Base-by-base conservation (phyloP, 495 filamentous ascomycete genomes). In the Jackrogersella multiformis region DNA sequence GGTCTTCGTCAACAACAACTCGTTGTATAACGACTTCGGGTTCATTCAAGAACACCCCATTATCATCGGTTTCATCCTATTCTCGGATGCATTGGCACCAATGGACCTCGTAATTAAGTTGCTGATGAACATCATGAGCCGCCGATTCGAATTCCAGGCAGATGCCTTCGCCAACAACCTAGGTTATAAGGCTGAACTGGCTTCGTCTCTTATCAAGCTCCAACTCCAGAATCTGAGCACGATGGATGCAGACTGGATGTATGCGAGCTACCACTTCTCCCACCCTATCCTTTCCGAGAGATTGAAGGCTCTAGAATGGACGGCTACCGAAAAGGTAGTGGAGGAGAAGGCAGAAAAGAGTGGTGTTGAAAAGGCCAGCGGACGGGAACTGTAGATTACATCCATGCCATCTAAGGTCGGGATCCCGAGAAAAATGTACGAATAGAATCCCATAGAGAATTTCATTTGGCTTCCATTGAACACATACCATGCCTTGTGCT, bases 231-330 rank as follows among this genome's bases (percentile, higher is more conserved):
- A 99, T 73, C 84, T 99, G 58, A 94, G 92, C 80, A 96, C 91
- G 58, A 97, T 98, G 94, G 96, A 99, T 76, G 95, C 95, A 38
- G 96, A 99, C 77, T 96, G 90, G 90, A 85, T 97, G 81, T 99
- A 97, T 77, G 93, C 96, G 23, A 94, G 89, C 81, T 99, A 98
- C 81, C 92, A 98, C 80, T 97, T 94, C 85, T 97, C 93, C 6
- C 95, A 99, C 79, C 95, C 95, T 0, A 98, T 98, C 67, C 85
- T 99, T 56, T 89, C 93, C 6, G 96, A 99, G 84, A 86, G 95
- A 66, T 81, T 99, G 68, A 92, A 89, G 79, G 95, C 94, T 0
- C 82, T 99, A 28, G 89, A 91, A 62, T 98, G 93, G 93, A 74
- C 76, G 35, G 67, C 81, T 38, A 82, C 77, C 12, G 70, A 72